Percentiles rank a stretch among this genome's conserved stretches.
Evolutionary conservation across 768 basidiomycete species (phyloP).

Genomic region (Asterophora lycoperdoides): DNA sequence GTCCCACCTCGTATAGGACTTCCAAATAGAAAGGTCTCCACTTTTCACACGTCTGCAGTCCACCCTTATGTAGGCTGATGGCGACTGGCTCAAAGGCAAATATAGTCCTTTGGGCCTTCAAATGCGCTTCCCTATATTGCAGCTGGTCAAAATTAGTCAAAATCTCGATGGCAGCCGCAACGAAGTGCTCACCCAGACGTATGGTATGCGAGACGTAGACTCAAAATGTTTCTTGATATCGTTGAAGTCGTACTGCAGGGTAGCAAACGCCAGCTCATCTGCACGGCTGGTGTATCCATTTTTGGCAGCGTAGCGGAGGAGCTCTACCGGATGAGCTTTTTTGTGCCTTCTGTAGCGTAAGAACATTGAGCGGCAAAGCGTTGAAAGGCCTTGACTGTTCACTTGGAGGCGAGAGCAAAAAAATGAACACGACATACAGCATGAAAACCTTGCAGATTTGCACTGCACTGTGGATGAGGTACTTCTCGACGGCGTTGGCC

Average conservation of each 20-base stretch:
- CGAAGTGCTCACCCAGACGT: neutral
- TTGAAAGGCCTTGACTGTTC: too few species aligned
- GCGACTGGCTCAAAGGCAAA: neutral
- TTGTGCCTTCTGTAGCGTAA: neutral
- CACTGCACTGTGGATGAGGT: conserved; percentile 5
- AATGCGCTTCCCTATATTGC: conserved; percentile 6
- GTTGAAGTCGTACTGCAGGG: neutral
- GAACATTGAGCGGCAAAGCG: too few species aligned
- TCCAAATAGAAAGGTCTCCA: conserved; percentile 5
- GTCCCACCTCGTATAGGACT: neutral
- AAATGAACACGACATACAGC: neutral
- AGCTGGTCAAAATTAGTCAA: neutral
- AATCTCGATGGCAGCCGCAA: too few species aligned
- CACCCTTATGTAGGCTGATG: conserved; percentile 4
- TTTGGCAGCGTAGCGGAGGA: conserved; percentile 6
- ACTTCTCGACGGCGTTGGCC: conserved; percentile 11
- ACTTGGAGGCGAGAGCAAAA: too few species aligned
- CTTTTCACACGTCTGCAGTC: neutral
- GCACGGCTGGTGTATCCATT: conserved; percentile 4
- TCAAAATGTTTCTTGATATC: conserved; percentile 3
- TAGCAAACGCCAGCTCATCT: conserved; percentile 2
- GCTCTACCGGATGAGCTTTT: neutral
- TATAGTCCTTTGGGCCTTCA: neutral
- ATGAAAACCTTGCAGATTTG: conserved; percentile 8
- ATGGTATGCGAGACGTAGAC: neutral